phyloP scores from a whole-genome alignment of 768 basidiomycete genomes.

The Phaffia australis region DNA sequence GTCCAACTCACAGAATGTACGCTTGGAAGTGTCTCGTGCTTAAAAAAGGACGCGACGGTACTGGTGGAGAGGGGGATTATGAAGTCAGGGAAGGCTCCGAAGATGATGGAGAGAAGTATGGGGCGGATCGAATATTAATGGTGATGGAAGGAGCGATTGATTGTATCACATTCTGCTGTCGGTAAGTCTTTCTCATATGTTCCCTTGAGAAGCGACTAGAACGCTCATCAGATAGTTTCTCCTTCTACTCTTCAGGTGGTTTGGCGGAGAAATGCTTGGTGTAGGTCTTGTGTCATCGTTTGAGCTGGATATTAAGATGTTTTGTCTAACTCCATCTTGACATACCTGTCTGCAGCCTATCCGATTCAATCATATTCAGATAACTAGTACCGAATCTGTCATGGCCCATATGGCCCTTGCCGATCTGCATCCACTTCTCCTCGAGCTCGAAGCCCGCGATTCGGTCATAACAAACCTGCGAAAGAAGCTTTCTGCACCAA shows the following conservation, averaged over 20 bases:
- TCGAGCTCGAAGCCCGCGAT: slow-evolving; percentile 22
- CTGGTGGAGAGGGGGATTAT: slow-evolving; percentile 66
- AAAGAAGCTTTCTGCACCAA: background rate
- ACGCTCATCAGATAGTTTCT: background rate
- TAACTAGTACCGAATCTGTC: slow-evolving; percentile 3
- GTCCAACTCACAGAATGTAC: slow-evolving; percentile 41
- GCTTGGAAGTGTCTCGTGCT: slow-evolving; percentile 71
- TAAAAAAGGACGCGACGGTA: slow-evolving; percentile 54
- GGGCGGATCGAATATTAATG: slow-evolving; percentile 51
- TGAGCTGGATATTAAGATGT: background rate
- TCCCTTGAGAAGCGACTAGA: background rate
- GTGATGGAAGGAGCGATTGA: slow-evolving; percentile 53
- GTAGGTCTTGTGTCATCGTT: background rate
- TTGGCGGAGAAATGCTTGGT: slow-evolving; percentile 22
- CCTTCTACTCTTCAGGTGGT: slow-evolving; percentile 15
- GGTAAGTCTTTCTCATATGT: slow-evolving; percentile 4
- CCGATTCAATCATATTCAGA: slow-evolving; percentile 23
- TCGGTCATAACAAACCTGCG: slow-evolving; percentile 7
- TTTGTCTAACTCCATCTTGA: background rate
- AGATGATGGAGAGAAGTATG: slow-evolving; percentile 72
- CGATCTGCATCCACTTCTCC: slow-evolving; percentile 18
- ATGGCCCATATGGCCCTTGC: slow-evolving; percentile 16
- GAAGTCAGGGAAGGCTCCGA: slow-evolving; percentile 50
- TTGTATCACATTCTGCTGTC: slow-evolving; percentile 14
- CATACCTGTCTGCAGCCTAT: slow-evolving; percentile 6